Evolutionary conservation across 192 early-diverging fungal genomes (phyloP), one percentile per base, ranked within the genome.

Genomic region (Diversispora eburnea): DNA sequence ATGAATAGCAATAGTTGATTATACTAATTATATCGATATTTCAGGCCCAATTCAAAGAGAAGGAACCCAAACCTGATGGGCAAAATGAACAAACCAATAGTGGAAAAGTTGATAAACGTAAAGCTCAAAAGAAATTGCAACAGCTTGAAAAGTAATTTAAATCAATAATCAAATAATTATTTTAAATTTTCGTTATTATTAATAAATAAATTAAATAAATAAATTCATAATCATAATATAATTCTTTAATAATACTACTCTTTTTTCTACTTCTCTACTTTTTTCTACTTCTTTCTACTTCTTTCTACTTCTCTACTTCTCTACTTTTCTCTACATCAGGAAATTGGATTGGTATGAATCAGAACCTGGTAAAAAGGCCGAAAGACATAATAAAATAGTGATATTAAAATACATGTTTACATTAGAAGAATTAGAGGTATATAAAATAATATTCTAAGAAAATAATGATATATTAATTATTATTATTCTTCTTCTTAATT

Each of bases 371-470:
- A 88, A 86, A 45, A 90, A 92, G 59, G 80, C 88, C 2, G 94
- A 94, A 12, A 88, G 92, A 75, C 90, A 90, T 72, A 78, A 77
- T 57, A 92, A 91, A 61, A 90, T 94, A 45, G 94, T 98, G 9
- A 91, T 99, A 59, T 79, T 99, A 45, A 96, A 96, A 79, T 84
- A 95, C 77, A 98, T 99, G 96, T 99, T 96, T 77, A 93, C 93
- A 4, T 74, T 88, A 17, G 76, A 89, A 51, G 95, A 99, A 79
- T 75, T 99, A 1, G 93, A 98, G 83, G 91, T 90, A 86, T 43
- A 81, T 69, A 66, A 19, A 25, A 62, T 2, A 15, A 19, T 39
- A 59, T 33, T 20, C 43, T 61, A 3, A 43, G 45, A 5, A 47
- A 12, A 15, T 42, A 51, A 43, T 8, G 12, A 60, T 15, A 19